Evolutionary conservation across 495 filamentous ascomycete genomes (phyloP), one percentile per base, ranked within the genome.

Genomic region (Cercophora scortea): DNA sequence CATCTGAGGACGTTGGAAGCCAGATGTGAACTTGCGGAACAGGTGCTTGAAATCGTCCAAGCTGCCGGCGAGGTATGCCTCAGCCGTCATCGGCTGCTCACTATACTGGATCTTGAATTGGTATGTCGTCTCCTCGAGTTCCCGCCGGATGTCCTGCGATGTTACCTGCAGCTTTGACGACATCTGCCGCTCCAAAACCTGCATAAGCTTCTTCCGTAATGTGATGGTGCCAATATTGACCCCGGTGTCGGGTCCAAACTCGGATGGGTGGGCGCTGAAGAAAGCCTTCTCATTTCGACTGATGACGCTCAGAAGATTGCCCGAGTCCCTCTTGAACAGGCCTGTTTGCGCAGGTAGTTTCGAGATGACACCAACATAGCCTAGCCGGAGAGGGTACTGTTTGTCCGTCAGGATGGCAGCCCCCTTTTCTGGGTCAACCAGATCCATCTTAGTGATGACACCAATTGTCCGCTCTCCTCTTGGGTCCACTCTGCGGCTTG

Each of bases 61-160:
- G 59, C 85, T 92, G 57, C 95, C 93, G 4, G 93, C 94, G 12
- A 99, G 78, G 59, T 99, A 96, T 11, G 92, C 92, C 66, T 97
- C 94, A 1, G 93, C 94, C 54, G 89, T 93, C 43, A 99, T 73
- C 16, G 91, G 88, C 19, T 93, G 82, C 63, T 99, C 94, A 62
- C 97, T 99, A 71, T 99, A 99, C 67, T 99, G 94, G 16, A 99
- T 94, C 65, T 97, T 99, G 79, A 96, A 97, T 61, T 99, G 93
- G 61, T 99, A 99, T 0, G 89, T 91, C 6, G 93, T 90, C 68
- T 99, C 94, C 64, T 96, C 91, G 0, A 99, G 81, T 66, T 99
- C 93, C 60, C 95, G 89, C 53, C 84, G 87, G 56, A 99, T 96
- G 16, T 89, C 88, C 61, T 95, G 90, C 53, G 85, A 84, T 10